These are phyloP conservation scores for Dalbergia cultrata DNA, from an alignment of 306 rosid species.

Conservation along the genomic window DNA sequence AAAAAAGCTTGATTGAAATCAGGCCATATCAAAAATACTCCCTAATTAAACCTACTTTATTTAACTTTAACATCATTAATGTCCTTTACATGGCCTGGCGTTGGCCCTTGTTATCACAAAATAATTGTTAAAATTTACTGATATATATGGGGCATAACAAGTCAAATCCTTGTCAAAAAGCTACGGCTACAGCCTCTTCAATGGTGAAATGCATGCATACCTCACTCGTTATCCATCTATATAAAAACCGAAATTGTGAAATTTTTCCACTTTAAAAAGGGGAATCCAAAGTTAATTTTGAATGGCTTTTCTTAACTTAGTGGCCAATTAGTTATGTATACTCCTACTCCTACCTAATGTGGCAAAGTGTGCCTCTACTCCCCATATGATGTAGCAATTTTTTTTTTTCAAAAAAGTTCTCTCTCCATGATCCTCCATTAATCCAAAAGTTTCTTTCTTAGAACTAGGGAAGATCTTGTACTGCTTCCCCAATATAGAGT, in stretches of 20 bases:
- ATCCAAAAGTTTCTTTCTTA: not conserved
- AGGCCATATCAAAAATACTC: not conserved
- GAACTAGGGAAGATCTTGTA: not conserved
- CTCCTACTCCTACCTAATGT: not conserved
- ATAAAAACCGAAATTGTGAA: slow-evolving; percentile 20
- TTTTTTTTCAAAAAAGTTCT: too few species aligned
- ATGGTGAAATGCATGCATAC: slow-evolving; percentile 18
- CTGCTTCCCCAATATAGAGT: not conserved
- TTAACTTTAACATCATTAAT: slow-evolving; percentile 28
- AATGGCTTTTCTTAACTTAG: not conserved
- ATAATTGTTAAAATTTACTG: slow-evolving; percentile 23
- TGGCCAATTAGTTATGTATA: not conserved
- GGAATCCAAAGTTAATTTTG: slow-evolving; percentile 38
- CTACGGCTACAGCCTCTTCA: not conserved
- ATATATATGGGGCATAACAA: slow-evolving; percentile 7
- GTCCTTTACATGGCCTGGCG: not conserved
- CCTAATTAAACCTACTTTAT: slow-evolving; percentile 17
- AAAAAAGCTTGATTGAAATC: not conserved
- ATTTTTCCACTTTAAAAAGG: slow-evolving; percentile 8
- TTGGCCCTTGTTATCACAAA: not conserved
- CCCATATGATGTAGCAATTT: too few species aligned
- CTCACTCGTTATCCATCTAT: not conserved
- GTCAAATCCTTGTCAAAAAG: slow-evolving; percentile 52
- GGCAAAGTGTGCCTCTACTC: not conserved
- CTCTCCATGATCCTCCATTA: too few species aligned